Base-by-base conservation (phyloP, 2,329 filamentous ascomycete species). In the Diaporthe ilicicola region DNA sequence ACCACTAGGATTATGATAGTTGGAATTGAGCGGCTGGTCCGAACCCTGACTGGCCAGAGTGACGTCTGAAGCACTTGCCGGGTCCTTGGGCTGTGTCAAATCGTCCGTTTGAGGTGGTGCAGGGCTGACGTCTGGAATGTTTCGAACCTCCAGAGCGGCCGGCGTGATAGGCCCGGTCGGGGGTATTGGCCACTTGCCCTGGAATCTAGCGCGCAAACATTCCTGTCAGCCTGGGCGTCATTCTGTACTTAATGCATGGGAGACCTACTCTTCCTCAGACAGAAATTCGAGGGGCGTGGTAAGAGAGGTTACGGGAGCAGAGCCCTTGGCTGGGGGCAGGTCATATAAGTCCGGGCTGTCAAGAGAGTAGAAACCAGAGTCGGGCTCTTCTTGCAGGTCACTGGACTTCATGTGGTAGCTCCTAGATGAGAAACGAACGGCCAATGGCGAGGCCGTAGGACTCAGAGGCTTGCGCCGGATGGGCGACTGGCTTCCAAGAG, bases 301-400 rank as follows among this genome's bases (percentile, higher is more conserved):
- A 65, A 69, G 66, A 4, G 74, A 67, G 19, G 73, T 56, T 73
- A 54, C 44, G 67, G 61, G 24, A 69, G 56, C 56, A 69, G 53
- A 56, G 70, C 73, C 64, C 86, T 85, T 75, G 88, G 89, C 76
- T 56, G 53, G 66, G 29, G 42, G 48, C 44, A 56, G 37, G 44
- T 89, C 87, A 85, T 91, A 90, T 61, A 91, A 80, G 39, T 88
- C 90, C 72, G 88, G 89, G 77, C 88, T 90, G 78, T 91, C 88
- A 68, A 89, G 78, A 17, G 88, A 87, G 75, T 81, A 86, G 39
- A 86, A 85, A 72, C 88, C 84, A n/a, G 84, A 83, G 76, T 86
- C 85, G n/a, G 87, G 86, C 66, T 59, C 66, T 73, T 83, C 82
- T 51, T 83, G 81, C 27, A 87, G 80, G 71, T 84, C 82, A 66